phyloP scores from a whole-genome alignment of 2,329 filamentous ascomycete genomes.

The Cladophialophora psammophila region DNA sequence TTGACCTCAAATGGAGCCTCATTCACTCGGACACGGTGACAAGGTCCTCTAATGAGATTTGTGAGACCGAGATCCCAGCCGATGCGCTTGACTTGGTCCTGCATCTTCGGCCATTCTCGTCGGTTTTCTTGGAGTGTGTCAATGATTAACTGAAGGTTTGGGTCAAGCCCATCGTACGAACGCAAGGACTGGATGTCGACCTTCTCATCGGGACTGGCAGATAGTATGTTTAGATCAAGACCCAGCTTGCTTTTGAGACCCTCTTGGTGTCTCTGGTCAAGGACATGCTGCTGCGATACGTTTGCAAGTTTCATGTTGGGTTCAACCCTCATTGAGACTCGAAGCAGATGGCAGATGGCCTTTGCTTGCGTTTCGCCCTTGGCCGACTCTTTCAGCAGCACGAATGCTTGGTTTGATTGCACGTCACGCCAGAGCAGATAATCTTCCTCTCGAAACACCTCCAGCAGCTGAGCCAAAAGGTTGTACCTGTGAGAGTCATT shows the following conservation, averaged over 20 bases:
- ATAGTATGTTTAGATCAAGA: neutral
- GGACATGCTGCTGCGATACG: neutral
- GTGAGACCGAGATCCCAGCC: conserved; percentile 38
- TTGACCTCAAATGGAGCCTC: conserved; percentile 21
- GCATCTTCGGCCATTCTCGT: conserved; percentile 26
- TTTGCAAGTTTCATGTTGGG: neutral
- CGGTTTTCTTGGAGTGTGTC: conserved; percentile 30
- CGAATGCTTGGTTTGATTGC: conserved; percentile 55
- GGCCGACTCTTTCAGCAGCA: conserved; percentile 69
- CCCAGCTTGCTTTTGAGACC: neutral
- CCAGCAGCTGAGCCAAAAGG: conserved; percentile 41
- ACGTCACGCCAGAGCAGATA: conserved; percentile 69
- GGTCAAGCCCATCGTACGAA: neutral
- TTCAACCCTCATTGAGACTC: neutral
- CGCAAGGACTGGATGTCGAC: conserved; percentile 3
- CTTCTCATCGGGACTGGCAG: conserved; percentile 3
- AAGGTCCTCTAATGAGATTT: conserved; percentile 31
- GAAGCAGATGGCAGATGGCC: conserved; percentile 67
- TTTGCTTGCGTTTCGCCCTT: conserved; percentile 61
- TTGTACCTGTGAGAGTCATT: neutral
- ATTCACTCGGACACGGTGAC: conserved; percentile 23
- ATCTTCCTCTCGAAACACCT: conserved; percentile 58
- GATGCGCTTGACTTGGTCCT: conserved; percentile 21
- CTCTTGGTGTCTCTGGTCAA: neutral
- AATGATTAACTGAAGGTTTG: conserved; percentile 11